Conservation (phyloP, 1,284 basidiomycete species). For the Microbotryum scabiosae region DNA sequence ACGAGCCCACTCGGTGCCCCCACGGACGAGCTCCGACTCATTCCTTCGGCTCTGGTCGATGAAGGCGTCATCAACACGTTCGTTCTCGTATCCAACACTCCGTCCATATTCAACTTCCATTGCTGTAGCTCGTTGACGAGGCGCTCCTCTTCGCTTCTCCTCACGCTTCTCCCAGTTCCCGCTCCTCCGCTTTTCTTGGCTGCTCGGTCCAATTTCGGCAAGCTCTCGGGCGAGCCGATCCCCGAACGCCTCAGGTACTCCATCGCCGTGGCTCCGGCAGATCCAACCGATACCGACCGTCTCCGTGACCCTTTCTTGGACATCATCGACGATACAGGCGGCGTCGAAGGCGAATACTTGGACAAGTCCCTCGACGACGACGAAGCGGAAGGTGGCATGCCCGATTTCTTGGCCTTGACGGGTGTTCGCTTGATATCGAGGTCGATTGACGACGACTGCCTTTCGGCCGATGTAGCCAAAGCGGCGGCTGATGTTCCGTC, state of each 20-base stretch:
- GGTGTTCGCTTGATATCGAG: constrained; percentile 3
- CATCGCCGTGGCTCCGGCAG: not conserved
- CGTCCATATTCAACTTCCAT: constrained; percentile 28
- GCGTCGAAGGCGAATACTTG: not conserved
- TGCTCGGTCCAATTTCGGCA: no score
- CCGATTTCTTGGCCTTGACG: not conserved
- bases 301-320: not conserved
- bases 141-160: constrained; percentile 16
- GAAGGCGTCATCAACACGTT: no score
- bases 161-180: not conserved
- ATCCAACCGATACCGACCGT: not conserved
- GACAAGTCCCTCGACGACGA: not conserved
- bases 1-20: not conserved
- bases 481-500: not conserved
- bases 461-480: not conserved
- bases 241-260: not conserved
- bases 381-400: no score
- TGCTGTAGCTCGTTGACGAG: constrained; percentile 16
- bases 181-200: not conserved
- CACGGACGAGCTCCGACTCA: not conserved
- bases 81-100: constrained; percentile 9
- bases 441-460: not conserved
- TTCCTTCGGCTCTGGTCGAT: not conserved
- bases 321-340: not conserved
- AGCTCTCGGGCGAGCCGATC: no score